Conservation (phyloP, 1,284 basidiomycete species). For the Apiotrichum gracile region DNA sequence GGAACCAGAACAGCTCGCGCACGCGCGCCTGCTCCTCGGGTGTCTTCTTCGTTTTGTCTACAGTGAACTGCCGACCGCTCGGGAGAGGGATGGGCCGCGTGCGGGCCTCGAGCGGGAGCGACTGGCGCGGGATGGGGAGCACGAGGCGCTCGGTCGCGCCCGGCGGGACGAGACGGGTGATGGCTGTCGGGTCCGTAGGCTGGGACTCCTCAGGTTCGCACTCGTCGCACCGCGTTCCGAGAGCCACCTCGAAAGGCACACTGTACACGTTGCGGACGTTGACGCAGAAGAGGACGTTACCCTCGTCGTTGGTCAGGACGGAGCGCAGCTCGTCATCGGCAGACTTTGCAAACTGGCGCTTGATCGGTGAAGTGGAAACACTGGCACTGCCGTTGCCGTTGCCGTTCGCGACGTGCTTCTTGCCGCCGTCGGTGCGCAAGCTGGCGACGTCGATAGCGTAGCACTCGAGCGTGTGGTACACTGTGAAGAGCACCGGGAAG, state of each 20-base stretch:
- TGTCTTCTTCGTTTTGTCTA: constrained; percentile 64
- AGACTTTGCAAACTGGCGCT: constrained; percentile 15
- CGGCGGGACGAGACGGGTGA: constrained; percentile 65
- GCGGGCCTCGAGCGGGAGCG: constrained; percentile 56
- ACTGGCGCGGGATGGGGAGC: constrained; percentile 67
- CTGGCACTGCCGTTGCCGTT: background rate
- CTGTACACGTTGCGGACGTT: constrained; percentile 86
- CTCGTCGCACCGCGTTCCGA: constrained; percentile 51
- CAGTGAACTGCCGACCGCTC: constrained; percentile 85
- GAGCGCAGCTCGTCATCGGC: constrained; percentile 31
- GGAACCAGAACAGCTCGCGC: constrained; percentile 86
- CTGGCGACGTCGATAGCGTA: constrained; percentile 70
- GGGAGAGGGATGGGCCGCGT: constrained; percentile 71
- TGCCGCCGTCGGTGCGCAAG: constrained; percentile 4
- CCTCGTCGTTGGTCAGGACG: constrained; percentile 52
- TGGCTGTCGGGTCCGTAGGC: constrained; percentile 38
- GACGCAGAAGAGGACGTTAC: constrained; percentile 77
- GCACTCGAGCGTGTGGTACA: constrained; percentile 87
- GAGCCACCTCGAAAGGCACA: constrained; percentile 76
- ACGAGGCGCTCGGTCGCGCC: constrained; percentile 75
- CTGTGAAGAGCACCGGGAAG: constrained; percentile 79
- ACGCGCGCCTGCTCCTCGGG: constrained; percentile 58
- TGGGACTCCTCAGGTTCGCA: background rate
- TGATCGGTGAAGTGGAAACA: background rate
- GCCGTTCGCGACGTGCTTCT: background rate